Percentiles rank a stretch among this genome's conserved stretches.
These are phyloP conservation scores for Aureobasidium musti DNA, from an alignment of 2,329 filamentous ascomycete genomes.

Conservation along the genomic window DNA sequence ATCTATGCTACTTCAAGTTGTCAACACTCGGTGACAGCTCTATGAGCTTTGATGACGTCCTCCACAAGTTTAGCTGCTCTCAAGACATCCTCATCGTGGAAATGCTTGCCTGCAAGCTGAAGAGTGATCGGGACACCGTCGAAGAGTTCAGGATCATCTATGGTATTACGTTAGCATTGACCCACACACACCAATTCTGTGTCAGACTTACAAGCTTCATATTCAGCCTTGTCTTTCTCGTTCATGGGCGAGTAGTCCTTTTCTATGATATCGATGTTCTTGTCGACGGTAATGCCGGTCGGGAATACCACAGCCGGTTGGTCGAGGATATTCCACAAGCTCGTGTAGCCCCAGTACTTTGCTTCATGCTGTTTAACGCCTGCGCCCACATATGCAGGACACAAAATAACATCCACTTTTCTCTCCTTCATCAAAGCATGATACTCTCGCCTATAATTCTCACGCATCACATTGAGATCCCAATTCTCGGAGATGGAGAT, in stretches of 20 bases:
- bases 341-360: conserved; percentile 38
- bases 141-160: conserved; percentile 26
- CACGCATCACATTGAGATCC: conserved; percentile 37
- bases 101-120: conserved; percentile 28
- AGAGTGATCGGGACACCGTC: conserved; percentile 27
- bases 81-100: conserved; percentile 23
- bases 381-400: conserved; percentile 43
- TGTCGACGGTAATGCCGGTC: conserved; percentile 21
- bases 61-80: conserved; percentile 25
- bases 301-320: conserved; percentile 41
- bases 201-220: conserved; percentile 36
- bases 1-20: not conserved
- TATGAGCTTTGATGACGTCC: not conserved
- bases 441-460: conserved; percentile 44
- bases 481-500: conserved; percentile 24
- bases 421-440: conserved; percentile 44
- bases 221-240: conserved; percentile 29
- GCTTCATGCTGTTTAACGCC: conserved; percentile 40
- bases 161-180: not conserved
- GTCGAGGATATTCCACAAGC: conserved; percentile 23
- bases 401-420: conserved; percentile 43
- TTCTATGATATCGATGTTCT: conserved; percentile 9
- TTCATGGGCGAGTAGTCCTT: conserved; percentile 7
- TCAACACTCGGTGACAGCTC: not conserved
- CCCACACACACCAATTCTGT: not conserved